Base-by-base conservation (phyloP, 2,329 filamentous ascomycete genomes). In the Exophiala alcalophila region DNA sequence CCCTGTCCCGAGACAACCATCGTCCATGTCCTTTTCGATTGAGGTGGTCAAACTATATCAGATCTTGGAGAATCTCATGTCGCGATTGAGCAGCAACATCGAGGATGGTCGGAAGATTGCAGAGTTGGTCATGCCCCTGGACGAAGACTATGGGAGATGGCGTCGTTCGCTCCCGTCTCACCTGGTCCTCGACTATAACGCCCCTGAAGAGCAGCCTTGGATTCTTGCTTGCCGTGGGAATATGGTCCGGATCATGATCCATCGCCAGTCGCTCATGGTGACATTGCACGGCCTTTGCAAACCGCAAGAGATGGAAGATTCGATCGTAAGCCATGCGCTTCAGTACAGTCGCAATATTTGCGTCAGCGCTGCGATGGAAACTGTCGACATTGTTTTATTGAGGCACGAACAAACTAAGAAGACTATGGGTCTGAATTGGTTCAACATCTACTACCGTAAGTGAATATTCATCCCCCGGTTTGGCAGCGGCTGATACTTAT, bases 391-490 rank as follows among this genome's bases (percentile, higher is more conserved):
- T 3, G 29, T 32, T 19, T 12, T 18, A 9, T 19, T 32, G 29
- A 32, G 29, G 10, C 16, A 32, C n/a, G 29, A 32, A 19, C 29
- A 32, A 4, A 32, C 29, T 4, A 32, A 32, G 10, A 32, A 19
- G 3, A 32, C 29, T 4, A 16, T 32, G 29, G 29, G 29, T 3
- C 16, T 32, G 10, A 32, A 32, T 19, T 32, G 29, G 29, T 32
- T 32, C 29, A 32, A 32, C 29, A 32, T 32, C 16, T 32, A 32
- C 15, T 32, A 32, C 10, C 20, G 29, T 32, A 11, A 32, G 29
- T 32, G 14, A 32, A 32, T 4, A 2, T 4, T 15, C 7, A 32
- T 5, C 6, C 10, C 5, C 10, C 10, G 11, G 5, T 15, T 15
- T 31, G 18, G 15, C 9, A 14, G n/a, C 28, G 18, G 28, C 28